These are phyloP conservation scores for Pseudocercospora vitis DNA, from an alignment of 2,329 filamentous ascomycete species.

Conservation along the genomic window DNA sequence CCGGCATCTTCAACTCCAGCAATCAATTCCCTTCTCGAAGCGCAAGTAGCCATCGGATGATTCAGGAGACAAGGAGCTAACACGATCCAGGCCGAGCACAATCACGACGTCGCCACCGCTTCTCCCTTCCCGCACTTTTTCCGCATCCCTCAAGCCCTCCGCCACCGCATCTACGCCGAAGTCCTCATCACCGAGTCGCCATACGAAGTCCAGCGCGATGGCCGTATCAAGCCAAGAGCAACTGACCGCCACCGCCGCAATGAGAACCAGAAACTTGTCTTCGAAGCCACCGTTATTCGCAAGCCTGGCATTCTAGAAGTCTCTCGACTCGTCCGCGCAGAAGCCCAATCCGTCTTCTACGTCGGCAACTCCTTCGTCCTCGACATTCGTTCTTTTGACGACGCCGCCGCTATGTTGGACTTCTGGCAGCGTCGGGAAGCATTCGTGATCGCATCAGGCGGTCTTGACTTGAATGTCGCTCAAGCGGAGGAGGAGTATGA, in stretches of 20 bases:
- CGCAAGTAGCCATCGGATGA: neutral
- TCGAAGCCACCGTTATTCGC: neutral
- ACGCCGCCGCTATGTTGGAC: neutral
- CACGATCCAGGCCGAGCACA: neutral
- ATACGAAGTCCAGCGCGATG: neutral
- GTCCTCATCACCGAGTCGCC: neutral
- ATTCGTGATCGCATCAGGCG: neutral
- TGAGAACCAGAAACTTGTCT: neutral
- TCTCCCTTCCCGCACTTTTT: conserved; percentile 2
- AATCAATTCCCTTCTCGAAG: neutral
- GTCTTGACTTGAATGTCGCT: neutral
- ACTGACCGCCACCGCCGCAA: neutral
- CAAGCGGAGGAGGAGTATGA: neutral
- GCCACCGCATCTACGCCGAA: neutral
- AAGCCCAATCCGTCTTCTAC: conserved; percentile 10
- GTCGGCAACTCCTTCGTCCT: conserved; percentile 9
- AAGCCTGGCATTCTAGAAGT: conserved; percentile 3
- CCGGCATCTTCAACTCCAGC: neutral
- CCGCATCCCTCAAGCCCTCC: neutral
- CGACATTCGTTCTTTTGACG: neutral
- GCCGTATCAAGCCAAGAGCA: neutral
- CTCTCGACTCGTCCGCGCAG: conserved; percentile 6
- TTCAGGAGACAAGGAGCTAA: neutral
- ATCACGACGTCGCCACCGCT: neutral
- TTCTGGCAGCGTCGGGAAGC: neutral